Evolutionary conservation across 306 rosid species (phyloP), one percentile per base, ranked within the genome.

Genomic region (Cucurbita argyrosperma): DNA sequence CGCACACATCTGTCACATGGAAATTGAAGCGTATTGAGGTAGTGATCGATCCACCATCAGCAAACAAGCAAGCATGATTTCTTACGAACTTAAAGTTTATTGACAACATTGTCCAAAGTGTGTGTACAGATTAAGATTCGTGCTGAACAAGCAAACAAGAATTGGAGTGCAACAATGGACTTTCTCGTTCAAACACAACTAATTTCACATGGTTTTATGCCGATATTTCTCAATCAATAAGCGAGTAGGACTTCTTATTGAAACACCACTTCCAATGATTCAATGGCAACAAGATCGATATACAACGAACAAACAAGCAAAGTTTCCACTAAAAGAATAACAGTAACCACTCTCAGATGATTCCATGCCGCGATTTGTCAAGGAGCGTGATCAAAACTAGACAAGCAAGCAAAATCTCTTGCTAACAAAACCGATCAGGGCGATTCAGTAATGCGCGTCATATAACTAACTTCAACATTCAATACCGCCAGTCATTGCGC

Each of bases 1-100:
- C 92, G 1, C 89, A 80, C 21, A 85, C 88, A 68, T 89, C 98
- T 94, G 77, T 52, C 21, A 35, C 9, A 10, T 3, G 8, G 11
- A 1, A 35, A n/a, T 15, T 2, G 5, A 4, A 47, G 11, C 2
- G 0, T 5, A 9, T 7, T 14, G 4, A 74, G 43, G 5, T 4
- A 23, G 13, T 5, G 2, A 16, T 42, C 16, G 7, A n/a, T 10
- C 38, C 5, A 0, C 15, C 37, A 42, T 42, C 0, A 21, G 12
- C 21, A 67, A 67, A 19, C 19, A 45, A 26, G 3, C n/a, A 19
- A 43, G 10, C 51, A 5, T 4, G 14, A 10, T 3, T n/a, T 40
- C 13, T 30, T 30, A 30, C 50, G 15, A 4, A 7, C 1, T 15
- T 3, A 15, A 1, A 1, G 16, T 5, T 39, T n/a, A 12, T 37